Evolutionary conservation across 495 filamentous ascomycete genomes (phyloP).

Genomic region (Tuber magnatum): DNA sequence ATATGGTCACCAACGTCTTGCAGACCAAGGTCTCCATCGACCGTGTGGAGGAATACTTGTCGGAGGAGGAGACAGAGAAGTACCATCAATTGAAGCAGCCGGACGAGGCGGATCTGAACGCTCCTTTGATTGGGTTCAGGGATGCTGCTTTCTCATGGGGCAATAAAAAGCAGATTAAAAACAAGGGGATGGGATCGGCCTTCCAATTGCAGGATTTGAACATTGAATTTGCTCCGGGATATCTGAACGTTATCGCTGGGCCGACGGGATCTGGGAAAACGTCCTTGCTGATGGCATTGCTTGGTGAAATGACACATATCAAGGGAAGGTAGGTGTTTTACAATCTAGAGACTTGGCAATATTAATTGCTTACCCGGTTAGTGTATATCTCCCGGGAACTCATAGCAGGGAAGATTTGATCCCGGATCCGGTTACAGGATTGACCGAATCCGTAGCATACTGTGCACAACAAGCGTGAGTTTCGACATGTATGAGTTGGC

Average conservation of each 20-base stretch:
- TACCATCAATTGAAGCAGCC: constrained; percentile 71
- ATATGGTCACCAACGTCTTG: constrained; percentile 98
- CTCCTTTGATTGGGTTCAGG: constrained; percentile 70
- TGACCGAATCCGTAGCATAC: constrained; percentile 89
- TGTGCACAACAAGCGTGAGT: constrained; percentile 79
- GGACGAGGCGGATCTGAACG: constrained; percentile 53
- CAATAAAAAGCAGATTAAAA: constrained; percentile 53
- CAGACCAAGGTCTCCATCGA: constrained; percentile 96
- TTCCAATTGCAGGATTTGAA: constrained; percentile 80
- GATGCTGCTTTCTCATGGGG: constrained; percentile 87
- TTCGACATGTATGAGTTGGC: not conserved
- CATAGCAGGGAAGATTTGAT: constrained; percentile 74
- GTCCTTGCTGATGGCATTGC: constrained; percentile 86
- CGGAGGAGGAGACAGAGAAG: constrained; percentile 93
- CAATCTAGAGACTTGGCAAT: not conserved
- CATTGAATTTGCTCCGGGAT: constrained; percentile 66
- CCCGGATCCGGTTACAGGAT: constrained; percentile 71
- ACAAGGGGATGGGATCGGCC: constrained; percentile 52
- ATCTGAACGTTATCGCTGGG: constrained; percentile 84
- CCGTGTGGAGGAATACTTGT: constrained; percentile 90
- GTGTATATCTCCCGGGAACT: constrained; percentile 72
- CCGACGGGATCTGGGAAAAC: constrained; percentile 94
- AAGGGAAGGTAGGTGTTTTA: constrained; percentile 50
- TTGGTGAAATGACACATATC: constrained; percentile 91
- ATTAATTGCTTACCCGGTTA: not conserved